phyloP scores from a whole-genome alignment of 139 green algal genomes.

The Chlorella sp. region DNA sequence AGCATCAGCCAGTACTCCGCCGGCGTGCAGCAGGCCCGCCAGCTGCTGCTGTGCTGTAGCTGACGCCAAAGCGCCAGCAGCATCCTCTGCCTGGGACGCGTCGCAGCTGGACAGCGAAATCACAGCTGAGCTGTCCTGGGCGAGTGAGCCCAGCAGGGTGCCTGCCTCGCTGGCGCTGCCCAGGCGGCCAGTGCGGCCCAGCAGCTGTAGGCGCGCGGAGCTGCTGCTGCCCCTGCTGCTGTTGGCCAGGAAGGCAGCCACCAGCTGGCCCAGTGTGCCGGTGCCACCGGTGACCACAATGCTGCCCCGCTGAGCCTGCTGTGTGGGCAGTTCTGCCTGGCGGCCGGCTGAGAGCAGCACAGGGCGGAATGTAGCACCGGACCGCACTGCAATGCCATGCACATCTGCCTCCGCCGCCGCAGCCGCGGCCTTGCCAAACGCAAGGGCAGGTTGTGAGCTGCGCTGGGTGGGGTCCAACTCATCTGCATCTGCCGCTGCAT shows the following conservation, averaged over 20 bases:
- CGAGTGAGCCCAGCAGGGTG: neutral
- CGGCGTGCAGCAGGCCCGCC: constrained; percentile 67
- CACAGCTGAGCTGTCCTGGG: neutral
- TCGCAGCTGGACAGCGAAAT: neutral
- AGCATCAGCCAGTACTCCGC: constrained; percentile 77
- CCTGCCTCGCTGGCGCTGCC: neutral
- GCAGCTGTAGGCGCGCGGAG: neutral
- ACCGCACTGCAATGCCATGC: neutral
- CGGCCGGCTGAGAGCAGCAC: neutral
- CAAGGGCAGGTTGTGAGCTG: neutral
- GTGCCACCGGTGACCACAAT: constrained; percentile 39
- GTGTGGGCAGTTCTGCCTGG: neutral
- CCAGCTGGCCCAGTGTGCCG: constrained; percentile 52
- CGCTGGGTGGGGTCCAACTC: no score
- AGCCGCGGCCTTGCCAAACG: neutral
- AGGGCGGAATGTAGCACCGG: neutral
- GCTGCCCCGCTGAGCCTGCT: constrained; percentile 11
- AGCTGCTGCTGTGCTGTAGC: neutral
- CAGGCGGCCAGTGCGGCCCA: constrained; percentile 24
- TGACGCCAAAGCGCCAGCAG: neutral
- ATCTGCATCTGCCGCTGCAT: neutral
- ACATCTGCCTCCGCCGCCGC: neutral
- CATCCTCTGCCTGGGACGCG: neutral
- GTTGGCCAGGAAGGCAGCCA: constrained; percentile 24
- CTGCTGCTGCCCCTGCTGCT: neutral